Conservation (phyloP, 2,329 filamentous ascomycete genomes). For the Ophiostoma perfectum region DNA sequence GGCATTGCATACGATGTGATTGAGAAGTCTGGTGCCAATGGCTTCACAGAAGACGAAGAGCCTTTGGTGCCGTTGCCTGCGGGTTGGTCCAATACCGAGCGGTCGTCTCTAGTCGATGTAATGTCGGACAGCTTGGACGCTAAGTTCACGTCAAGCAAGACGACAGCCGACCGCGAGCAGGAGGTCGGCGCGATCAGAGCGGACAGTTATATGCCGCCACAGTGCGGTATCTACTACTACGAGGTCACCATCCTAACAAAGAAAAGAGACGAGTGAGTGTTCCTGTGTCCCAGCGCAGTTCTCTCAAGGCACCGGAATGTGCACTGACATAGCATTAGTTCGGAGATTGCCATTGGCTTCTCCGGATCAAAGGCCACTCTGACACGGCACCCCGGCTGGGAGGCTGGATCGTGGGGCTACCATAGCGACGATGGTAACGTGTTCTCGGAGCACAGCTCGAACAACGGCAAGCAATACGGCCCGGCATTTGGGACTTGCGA, state of each 20-base stretch:
- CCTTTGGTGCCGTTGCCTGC: slow-evolving; percentile 65
- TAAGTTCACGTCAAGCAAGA: slow-evolving; percentile 48
- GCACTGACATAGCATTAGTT: slow-evolving; percentile 36
- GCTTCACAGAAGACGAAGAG: slow-evolving; percentile 7
- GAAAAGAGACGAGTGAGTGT: slow-evolving; percentile 51
- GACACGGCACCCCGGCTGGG: slow-evolving; percentile 59
- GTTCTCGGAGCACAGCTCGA: slow-evolving; percentile 50
- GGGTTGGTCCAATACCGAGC: slow-evolving; percentile 76
- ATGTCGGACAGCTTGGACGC: slow-evolving; percentile 68
- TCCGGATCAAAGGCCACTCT: slow-evolving; percentile 49
- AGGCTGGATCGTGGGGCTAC: slow-evolving; percentile 63
- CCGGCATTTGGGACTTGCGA: slow-evolving; percentile 52
- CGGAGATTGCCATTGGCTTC: slow-evolving; percentile 60
- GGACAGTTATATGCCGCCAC: slow-evolving; percentile 78
- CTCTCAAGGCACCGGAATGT: no score
- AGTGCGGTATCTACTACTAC: slow-evolving; percentile 93
- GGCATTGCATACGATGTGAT: slow-evolving; percentile 80
- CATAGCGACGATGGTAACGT: slow-evolving; percentile 63
- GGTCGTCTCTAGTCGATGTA: slow-evolving; percentile 67
- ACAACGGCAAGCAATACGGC: slow-evolving; percentile 51
- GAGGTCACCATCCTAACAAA: slow-evolving; percentile 57
- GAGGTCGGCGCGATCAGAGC: slow-evolving; percentile 80
- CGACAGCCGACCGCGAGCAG: slow-evolving; percentile 50
- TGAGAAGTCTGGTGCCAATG: slow-evolving; percentile 49
- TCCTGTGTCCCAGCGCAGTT: not conserved